A percentile compares a stretch with the other conserved stretches of the same genome.
phyloP scores from a whole-genome alignment of 192 early-diverging fungal species.

The Phycomyces blakesleeanus region DNA sequence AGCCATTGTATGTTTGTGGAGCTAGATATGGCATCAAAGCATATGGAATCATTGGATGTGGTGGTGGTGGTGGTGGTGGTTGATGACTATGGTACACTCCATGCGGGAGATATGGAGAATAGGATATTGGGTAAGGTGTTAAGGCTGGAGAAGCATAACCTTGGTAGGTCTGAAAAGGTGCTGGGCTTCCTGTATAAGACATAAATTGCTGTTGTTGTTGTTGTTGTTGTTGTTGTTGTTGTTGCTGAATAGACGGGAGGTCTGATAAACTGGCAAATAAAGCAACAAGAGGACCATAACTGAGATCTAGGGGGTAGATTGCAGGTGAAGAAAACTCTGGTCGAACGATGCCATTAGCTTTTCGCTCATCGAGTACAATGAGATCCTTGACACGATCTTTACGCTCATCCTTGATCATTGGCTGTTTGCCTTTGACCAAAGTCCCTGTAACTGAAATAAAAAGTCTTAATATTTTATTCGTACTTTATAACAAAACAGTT shows the following conservation, averaged over 20 bases:
- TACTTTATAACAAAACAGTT: not conserved
- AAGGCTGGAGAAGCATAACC: not conserved
- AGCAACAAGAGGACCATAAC: not conserved
- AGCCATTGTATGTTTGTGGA: not conserved
- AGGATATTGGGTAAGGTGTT: not conserved
- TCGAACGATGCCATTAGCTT: not conserved
- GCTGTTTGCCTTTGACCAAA: not conserved
- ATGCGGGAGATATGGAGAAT: not conserved
- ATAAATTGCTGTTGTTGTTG: no score
- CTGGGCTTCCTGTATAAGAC: not conserved
- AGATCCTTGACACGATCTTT: slow-evolving; percentile 1
- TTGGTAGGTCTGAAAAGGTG: not conserved
- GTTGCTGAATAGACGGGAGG: not conserved
- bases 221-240: not conserved
- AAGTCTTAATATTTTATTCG: not conserved
- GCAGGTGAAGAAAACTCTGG: not conserved
- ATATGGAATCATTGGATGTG: not conserved
- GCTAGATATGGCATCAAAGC: not conserved
- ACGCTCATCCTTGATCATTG: not conserved
- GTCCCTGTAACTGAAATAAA: not conserved
- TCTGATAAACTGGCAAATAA: not conserved
- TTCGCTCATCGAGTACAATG: slow-evolving; percentile 1
- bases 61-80: no score
- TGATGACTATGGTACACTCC: not conserved
- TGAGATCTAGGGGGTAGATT: not conserved